Base-by-base conservation (phyloP, 352 stramenopile genomes). In the Globisporangium barbulae region DNA sequence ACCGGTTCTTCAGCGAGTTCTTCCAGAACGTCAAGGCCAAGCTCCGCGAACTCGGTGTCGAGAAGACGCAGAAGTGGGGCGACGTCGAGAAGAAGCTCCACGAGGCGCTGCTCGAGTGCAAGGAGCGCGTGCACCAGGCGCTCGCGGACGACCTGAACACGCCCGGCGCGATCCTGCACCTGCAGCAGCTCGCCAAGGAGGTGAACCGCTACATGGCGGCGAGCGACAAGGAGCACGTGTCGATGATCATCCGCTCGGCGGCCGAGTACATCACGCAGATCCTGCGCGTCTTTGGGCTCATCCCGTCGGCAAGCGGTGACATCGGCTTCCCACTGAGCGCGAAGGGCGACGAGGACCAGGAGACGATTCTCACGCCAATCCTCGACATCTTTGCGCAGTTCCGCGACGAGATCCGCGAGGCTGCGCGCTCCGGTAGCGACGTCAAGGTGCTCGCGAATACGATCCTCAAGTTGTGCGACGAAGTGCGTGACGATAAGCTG, bases 21-120 rank as follows among this genome's bases (percentile, higher is more conserved):
- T 98, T 98, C 71, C 89, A 96, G 48, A 97, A 97, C 73, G 87
- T 98, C 59, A 97, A 98, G 77, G 88, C 75, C 3, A 88, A 86
- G 53, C 72, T 94, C 9, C 85, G 85, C 44, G 83, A 91, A 41
- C 71, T 92, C 37, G 82, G 82, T 13, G 74, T 91, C 15, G 84
- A 92, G 55, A 88, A 89, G 69, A 81, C 80, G 37, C 84, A 95
- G 68, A 92, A 88, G 71, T 94, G 85, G 83, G 81, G 74, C 8
- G 65, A 81, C 1, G 75, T 75, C 3, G 90, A 97, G 69, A 88
- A 92, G 67, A 70, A 76, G 13, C 76, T 98, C 39, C 76, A 91
- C 60, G 67, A 64, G 19, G 75, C 71, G 42, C 53, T 97, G 35
- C 60, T 91, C 4, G 75, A 90, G 12, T 84, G 75, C 65, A 95